Evolutionary conservation across 2,329 filamentous ascomycete genomes (phyloP).

Genomic region (Phyllosticta citrichinensis): DNA sequence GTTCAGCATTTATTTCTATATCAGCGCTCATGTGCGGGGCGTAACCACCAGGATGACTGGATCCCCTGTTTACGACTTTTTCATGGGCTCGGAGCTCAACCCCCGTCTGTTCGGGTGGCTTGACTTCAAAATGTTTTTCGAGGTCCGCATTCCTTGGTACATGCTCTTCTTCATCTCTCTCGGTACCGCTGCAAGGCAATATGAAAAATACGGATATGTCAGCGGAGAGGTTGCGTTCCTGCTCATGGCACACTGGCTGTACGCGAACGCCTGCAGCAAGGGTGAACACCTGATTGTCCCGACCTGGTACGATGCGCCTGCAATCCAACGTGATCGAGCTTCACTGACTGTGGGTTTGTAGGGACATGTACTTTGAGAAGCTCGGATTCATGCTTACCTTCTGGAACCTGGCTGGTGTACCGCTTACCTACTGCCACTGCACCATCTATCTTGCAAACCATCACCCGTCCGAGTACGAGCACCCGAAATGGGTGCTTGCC

Average conservation of each 20-base stretch:
- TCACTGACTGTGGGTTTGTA: constrained; percentile 19
- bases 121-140: constrained; percentile 94
- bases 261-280: constrained; percentile 86
- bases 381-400: constrained; percentile 97
- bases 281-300: constrained; percentile 84
- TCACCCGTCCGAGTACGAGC: constrained; percentile 63
- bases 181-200: constrained; percentile 70
- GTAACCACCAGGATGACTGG: constrained; percentile 89
- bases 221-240: constrained; percentile 77
- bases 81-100: constrained; percentile 83
- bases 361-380: constrained; percentile 96
- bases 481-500: constrained; percentile 59
- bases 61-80: constrained; percentile 73
- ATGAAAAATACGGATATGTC: constrained; percentile 76
- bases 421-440: constrained; percentile 87
- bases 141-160: constrained; percentile 87
- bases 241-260: constrained; percentile 81
- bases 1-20: constrained; percentile 74
- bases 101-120: constrained; percentile 74
- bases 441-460: constrained; percentile 84
- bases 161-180: constrained; percentile 72
- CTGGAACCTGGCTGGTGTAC: constrained; percentile 91
- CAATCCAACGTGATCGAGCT: not conserved
- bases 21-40: constrained; percentile 71
- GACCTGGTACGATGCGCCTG: constrained; percentile 50